Percentiles rank a stretch among this genome's conserved stretches.
phyloP scores from a whole-genome alignment of 2,329 filamentous ascomycete species.

The Exophiala phaeomuriformis region DNA sequence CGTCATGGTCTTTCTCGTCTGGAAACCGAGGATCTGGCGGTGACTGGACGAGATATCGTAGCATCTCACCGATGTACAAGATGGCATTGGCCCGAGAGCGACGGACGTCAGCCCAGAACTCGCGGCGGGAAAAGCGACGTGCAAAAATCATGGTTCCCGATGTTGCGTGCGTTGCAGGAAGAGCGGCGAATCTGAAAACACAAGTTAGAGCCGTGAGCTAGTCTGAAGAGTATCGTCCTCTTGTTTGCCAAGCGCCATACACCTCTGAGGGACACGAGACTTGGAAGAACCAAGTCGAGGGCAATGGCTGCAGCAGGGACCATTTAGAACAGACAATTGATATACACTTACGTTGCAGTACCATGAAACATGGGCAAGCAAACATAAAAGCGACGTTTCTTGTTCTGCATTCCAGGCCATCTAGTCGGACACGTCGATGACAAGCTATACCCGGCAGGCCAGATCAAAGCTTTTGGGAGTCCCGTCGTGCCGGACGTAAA shows the following conservation, averaged over 20 bases:
- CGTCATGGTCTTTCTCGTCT: slow-evolving; percentile 14
- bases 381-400: slow-evolving; percentile 43
- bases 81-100: slow-evolving; percentile 20
- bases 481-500: slow-evolving; percentile 37
- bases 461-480: slow-evolving; percentile 24
- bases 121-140: slow-evolving; percentile 26
- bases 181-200: slow-evolving; percentile 32
- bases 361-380: slow-evolving; percentile 44
- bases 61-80: slow-evolving; percentile 25
- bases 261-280: no score
- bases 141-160: slow-evolving; percentile 18
- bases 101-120: slow-evolving; percentile 23
- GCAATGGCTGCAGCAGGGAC: no score
- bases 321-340: no score
- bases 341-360: slow-evolving; percentile 32
- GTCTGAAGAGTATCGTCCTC: no score
- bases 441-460: slow-evolving; percentile 14
- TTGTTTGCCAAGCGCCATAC: no score
- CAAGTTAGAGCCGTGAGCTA: no score
- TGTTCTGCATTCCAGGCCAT: slow-evolving; percentile 35
- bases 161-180: slow-evolving; percentile 23
- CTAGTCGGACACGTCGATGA: slow-evolving; percentile 8
- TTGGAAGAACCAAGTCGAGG: no score
- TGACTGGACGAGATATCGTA: slow-evolving; percentile 22
- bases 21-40: slow-evolving; percentile 16